Conservation (phyloP, 805 yeast species). For the Kazachstania bromeliacearum region DNA sequence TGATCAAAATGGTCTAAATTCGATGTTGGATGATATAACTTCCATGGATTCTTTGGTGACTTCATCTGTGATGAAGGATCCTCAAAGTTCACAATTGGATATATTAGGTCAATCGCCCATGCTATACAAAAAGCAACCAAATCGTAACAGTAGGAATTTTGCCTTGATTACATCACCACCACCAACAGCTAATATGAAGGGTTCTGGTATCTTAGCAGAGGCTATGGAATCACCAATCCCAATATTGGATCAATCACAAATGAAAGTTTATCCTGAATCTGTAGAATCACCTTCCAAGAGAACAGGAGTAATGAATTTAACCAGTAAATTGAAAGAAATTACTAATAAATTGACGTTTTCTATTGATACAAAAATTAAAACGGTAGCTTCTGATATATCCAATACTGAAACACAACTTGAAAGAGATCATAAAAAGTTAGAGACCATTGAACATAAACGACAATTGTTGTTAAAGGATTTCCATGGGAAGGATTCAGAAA, state of each 20-base stretch:
- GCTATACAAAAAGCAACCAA: constrained; percentile 30
- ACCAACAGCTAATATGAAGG: background rate
- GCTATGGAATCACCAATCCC: constrained; percentile 35
- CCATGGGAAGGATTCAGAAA: background rate
- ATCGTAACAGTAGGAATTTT: too few species aligned
- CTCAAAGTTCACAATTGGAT: constrained; percentile 9
- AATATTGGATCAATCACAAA: too few species aligned
- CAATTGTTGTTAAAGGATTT: background rate
- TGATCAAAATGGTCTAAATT: constrained; percentile 2
- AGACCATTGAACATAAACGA: background rate
- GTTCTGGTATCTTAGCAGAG: constrained; percentile 51
- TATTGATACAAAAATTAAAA: constrained; percentile 1
- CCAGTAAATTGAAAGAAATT: constrained; percentile 1
- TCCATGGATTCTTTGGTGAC: constrained; percentile 19
- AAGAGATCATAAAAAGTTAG: background rate
- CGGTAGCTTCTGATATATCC: background rate
- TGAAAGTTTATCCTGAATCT: background rate
- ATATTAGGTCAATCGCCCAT: constrained; percentile 19
- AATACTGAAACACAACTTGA: background rate
- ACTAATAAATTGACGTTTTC: constrained; percentile 2
- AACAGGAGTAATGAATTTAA: background rate
- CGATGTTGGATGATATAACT: constrained; percentile 19
- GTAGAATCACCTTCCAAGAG: background rate
- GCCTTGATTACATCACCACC: background rate
- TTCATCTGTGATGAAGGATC: constrained; percentile 19